These are phyloP conservation scores for Tritrichomonas foetus DNA, from an alignment of 208 protist genomes.

Conservation along the genomic window DNA sequence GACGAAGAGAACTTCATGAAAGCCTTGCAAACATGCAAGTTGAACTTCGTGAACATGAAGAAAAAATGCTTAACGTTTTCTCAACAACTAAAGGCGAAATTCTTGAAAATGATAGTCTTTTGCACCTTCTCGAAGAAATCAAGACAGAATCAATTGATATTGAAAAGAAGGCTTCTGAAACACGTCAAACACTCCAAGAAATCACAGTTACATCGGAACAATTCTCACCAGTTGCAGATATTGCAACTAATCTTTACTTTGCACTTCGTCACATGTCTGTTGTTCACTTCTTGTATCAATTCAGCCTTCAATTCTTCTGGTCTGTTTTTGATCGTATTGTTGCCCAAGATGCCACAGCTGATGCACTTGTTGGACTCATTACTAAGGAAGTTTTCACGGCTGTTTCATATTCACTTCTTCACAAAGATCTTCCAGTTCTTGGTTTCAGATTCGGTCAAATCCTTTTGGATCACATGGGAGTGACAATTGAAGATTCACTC, in stretches of 20 bases:
- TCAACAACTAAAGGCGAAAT: constrained; percentile 77
- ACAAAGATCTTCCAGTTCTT: background rate
- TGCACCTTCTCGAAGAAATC: constrained; percentile 78
- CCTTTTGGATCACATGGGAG: background rate
- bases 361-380: background rate
- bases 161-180: constrained; percentile 74
- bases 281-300: constrained; percentile 89
- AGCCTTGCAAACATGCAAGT: constrained; percentile 85
- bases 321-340: constrained; percentile 64
- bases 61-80: constrained; percentile 83
- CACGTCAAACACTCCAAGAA: constrained; percentile 75
- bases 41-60: constrained; percentile 80
- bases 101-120: constrained; percentile 89
- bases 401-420: background rate
- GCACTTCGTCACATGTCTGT: constrained; percentile 77
- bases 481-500: background rate
- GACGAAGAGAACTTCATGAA: constrained; percentile 76
- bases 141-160: constrained; percentile 80
- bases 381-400: background rate
- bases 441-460: constrained; percentile 34
- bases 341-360: background rate
- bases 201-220: constrained; percentile 61
- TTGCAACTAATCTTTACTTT: constrained; percentile 83
- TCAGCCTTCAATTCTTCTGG: constrained; percentile 85
- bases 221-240: constrained; percentile 80